Conservation (phyloP, 495 filamentous ascomycete species). For the Collariella sp. region DNA sequence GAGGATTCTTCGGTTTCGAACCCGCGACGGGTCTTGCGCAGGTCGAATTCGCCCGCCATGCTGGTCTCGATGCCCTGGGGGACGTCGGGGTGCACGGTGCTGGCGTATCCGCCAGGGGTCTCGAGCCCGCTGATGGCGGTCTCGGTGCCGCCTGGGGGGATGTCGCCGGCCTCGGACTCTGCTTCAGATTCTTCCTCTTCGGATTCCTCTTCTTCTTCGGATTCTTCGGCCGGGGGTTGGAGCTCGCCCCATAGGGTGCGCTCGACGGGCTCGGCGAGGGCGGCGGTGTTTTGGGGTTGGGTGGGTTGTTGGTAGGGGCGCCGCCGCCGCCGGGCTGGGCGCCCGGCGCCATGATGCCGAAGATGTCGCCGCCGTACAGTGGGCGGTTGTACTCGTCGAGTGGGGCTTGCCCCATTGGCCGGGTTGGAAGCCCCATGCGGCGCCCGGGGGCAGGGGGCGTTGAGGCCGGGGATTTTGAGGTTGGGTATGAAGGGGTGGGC, state of each 20-base stretch:
- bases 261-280: constrained; percentile 73
- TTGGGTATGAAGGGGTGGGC: constrained; percentile 86
- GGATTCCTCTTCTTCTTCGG: constrained; percentile 66
- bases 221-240: constrained; percentile 73
- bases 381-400: constrained; percentile 86
- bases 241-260: constrained; percentile 88
- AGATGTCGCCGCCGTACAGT: constrained; percentile 87
- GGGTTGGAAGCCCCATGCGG: constrained; percentile 88
- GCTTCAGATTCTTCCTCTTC: constrained; percentile 66
- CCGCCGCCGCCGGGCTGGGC: constrained; percentile 40
- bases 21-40: constrained; percentile 78
- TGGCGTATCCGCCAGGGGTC: constrained; percentile 72
- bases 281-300: constrained; percentile 25
- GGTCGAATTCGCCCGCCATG: constrained; percentile 79
- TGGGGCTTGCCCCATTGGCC: constrained; percentile 96
- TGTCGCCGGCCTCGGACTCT: constrained; percentile 48
- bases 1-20: constrained; percentile 79
- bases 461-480: constrained; percentile 90
- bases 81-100: constrained; percentile 53
- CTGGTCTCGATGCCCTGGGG: constrained; percentile 51
- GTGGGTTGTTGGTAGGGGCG: constrained; percentile 5
- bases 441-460: constrained; percentile 93
- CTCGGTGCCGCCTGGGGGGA: constrained; percentile 52
- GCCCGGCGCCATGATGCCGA: constrained; percentile 59
- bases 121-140: constrained; percentile 64